Percentiles rank a stretch among this genome's conserved stretches.
Conservation (phyloP, 2,329 filamentous ascomycete genomes). For the Fonsecaea multimorphosa region DNA sequence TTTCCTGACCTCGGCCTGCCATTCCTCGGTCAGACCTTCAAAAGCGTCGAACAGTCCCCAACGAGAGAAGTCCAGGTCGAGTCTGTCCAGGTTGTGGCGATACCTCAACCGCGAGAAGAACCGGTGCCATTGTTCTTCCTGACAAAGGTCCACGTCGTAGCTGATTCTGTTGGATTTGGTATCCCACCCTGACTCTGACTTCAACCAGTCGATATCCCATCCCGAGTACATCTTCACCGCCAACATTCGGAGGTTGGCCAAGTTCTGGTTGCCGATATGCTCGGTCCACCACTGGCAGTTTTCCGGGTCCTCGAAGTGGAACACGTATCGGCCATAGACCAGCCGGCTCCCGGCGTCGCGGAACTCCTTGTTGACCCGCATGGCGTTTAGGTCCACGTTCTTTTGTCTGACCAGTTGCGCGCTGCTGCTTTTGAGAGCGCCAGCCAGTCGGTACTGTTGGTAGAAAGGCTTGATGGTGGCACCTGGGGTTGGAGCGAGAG, state of each 20-base stretch:
- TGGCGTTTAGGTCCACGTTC: constrained; percentile 28
- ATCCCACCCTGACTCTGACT: constrained; percentile 30
- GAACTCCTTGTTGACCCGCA: constrained; percentile 32
- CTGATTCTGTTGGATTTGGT: background rate
- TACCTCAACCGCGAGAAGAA: constrained; percentile 24
- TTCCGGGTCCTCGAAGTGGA: constrained; percentile 29
- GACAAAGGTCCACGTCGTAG: constrained; percentile 18
- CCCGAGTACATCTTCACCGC: constrained; percentile 18
- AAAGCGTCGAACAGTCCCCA: constrained; percentile 10
- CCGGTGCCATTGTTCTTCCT: constrained; percentile 31
- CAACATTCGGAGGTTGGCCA: constrained; percentile 23
- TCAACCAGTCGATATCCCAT: too few species aligned
- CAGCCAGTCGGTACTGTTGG: constrained; percentile 29
- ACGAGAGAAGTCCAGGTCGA: constrained; percentile 20
- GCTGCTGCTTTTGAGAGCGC: constrained; percentile 18
- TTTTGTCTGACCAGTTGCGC: constrained; percentile 17
- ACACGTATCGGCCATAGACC: constrained; percentile 27
- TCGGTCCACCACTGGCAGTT: constrained; percentile 33
- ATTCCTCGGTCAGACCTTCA: background rate
- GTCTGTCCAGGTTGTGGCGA: constrained; percentile 20
- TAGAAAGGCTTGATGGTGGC: constrained; percentile 25
- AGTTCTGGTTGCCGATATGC: constrained; percentile 30
- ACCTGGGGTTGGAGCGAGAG: background rate
- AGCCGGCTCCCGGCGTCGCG: constrained; percentile 10
- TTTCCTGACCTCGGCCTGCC: background rate